These are phyloP conservation scores for Macaranga tanarius DNA, from an alignment of 441 rosid genomes.

Conservation along the genomic window DNA sequence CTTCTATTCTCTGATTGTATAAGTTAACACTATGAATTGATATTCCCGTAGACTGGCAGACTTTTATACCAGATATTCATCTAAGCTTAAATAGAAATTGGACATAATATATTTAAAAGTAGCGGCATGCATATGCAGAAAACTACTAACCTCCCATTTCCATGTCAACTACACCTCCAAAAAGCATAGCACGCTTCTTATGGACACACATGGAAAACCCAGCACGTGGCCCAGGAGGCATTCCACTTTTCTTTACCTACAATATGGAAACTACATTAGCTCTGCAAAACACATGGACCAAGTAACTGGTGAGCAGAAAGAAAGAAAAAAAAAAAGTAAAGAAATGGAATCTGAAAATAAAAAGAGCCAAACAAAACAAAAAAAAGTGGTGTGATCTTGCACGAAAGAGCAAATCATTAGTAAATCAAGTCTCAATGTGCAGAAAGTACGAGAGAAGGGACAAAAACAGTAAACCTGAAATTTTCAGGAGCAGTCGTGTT, in stretches of 20 bases:
- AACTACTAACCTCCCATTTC: slow-evolving; percentile 75
- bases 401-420: not conserved
- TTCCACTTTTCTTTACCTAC: slow-evolving; percentile 92
- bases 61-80: too few species aligned
- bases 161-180: slow-evolving; percentile 97
- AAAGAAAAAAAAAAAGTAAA: not conserved
- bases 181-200: slow-evolving; percentile 91
- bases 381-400: not conserved
- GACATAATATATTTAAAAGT: too few species aligned
- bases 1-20: too few species aligned
- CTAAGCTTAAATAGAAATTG: not conserved
- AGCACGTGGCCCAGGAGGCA: slow-evolving; percentile 97
- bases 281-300: not conserved
- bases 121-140: not conserved
- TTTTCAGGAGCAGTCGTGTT: not conserved
- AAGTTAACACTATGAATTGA: too few species aligned
- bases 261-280: slow-evolving; percentile 18
- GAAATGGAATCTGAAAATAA: not conserved
- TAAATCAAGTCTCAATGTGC: not conserved
- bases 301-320: not conserved
- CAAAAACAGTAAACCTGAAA: not conserved
- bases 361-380: not conserved
- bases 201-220: slow-evolving; percentile 93
- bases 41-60: too few species aligned
- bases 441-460: not conserved